Evolutionary conservation across 2,329 filamentous ascomycete species (phyloP).

Genomic region (Fusarium anthophilum): DNA sequence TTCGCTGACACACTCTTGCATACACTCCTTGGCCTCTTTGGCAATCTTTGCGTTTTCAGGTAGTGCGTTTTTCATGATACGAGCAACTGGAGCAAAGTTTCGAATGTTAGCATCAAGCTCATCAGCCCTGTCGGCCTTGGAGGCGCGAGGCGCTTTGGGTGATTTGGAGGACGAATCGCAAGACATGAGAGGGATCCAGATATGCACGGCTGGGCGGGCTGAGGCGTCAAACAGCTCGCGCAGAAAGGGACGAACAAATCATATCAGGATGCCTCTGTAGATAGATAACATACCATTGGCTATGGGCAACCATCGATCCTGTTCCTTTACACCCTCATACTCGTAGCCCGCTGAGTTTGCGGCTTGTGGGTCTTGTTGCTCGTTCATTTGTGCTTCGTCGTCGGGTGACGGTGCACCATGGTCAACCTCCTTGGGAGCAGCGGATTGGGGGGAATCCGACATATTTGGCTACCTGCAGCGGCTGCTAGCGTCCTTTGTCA

Average conservation of each 20-base stretch:
- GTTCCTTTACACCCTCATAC: conserved; percentile 96
- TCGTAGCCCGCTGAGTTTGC: conserved; percentile 79
- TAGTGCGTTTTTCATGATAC: conserved; percentile 98
- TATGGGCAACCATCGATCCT: conserved; percentile 99
- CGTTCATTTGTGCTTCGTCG: conserved; percentile 95
- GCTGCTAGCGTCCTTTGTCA: conserved; percentile 68
- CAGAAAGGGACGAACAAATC: conserved; percentile 48
- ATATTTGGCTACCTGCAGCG: conserved; percentile 84
- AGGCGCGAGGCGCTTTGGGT: conserved; percentile 58
- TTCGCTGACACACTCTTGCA: conserved; percentile 99
- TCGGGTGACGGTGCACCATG: conserved; percentile 91
- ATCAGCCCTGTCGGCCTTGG: conserved; percentile 60
- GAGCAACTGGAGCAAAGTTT: conserved; percentile 94
- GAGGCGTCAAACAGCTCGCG: conserved; percentile 39
- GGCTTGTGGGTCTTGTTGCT: conserved; percentile 80
- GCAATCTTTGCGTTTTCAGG: conserved; percentile 99
- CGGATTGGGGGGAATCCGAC: conserved; percentile 87
- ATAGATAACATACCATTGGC: conserved; percentile 90
- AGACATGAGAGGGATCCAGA: conserved; percentile 64
- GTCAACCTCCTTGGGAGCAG: conserved; percentile 95
- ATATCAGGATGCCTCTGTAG: conserved; percentile 49
- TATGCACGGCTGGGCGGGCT: conserved; percentile 47
- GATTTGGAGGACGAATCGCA: conserved; percentile 64
- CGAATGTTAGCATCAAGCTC: conserved; percentile 90
- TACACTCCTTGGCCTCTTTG: conserved; percentile 99